Base-by-base conservation (phyloP, 2,329 filamentous ascomycete genomes). In the Ampelomyces quisqualis region DNA sequence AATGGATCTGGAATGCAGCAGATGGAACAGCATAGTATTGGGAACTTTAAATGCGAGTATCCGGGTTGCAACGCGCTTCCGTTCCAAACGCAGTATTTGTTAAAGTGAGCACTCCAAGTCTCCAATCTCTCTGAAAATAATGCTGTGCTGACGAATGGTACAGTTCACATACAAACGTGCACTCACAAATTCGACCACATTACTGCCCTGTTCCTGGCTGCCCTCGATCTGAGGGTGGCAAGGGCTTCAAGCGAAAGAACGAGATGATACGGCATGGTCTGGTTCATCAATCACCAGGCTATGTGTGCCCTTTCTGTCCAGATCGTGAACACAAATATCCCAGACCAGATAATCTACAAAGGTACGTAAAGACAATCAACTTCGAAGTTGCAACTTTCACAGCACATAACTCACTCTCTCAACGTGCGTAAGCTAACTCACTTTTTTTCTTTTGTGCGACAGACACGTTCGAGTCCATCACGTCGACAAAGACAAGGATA, bases 381-480 rank as follows among this genome's bases (percentile, higher is more conserved):
- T n/a, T n/a, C 23, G 23, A n/a, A 26, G 5, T 11, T 11, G 23
- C 23, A 5, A 11, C 23, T 11, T 11, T 26, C n/a, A n/a, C n/a
- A n/a, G n/a, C n/a, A n/a, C n/a, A n/a, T n/a, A n/a, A n/a, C n/a
- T n/a, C n/a, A n/a, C n/a, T n/a, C n/a, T n/a, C n/a, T n/a, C n/a
- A n/a, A n/a, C n/a, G 4, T n/a, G 3, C 21, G 13, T 20, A 11
- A 19, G n/a, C 6, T 19, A 18, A 39, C 29, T 31, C 15, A 9
- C 7, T 17, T 30, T 17, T 17, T 17, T 30, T 19, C 8, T 24
- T 26, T 2, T 9, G 18, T 14, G n/a, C 20, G 24, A 17, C 33
- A 95, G 90, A 67, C 93, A 98, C 69, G 93, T 97, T 22, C 82
- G 89, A 39, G 89, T 93, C 28, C 91, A 97, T 65, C 93, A 97